phyloP scores from a whole-genome alignment of 257 asterid genomes.

The Petrea volubilis region DNA sequence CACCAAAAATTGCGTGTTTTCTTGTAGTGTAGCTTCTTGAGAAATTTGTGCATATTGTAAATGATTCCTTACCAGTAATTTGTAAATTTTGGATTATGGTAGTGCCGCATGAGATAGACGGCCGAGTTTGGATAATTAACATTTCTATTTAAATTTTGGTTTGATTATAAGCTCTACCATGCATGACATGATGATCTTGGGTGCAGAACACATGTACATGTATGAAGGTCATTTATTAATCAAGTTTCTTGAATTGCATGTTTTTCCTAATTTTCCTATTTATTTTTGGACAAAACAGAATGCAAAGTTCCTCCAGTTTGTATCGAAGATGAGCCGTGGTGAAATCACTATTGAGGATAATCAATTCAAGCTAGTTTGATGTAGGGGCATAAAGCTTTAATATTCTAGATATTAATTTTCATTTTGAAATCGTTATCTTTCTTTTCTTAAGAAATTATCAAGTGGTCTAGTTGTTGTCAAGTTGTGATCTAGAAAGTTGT shows the following conservation, averaged over 20 bases:
- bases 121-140: background rate
- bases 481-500: too few relatives aligned
- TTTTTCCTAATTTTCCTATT: slow-evolving; percentile 13
- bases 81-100: slow-evolving; percentile 20
- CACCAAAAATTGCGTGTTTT: too few relatives aligned
- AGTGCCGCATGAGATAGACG: background rate
- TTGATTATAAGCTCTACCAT: background rate
- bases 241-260: slow-evolving; percentile 9
- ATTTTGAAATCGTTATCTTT: too few relatives aligned
- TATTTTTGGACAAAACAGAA: slow-evolving; percentile 52
- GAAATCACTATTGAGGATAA: slow-evolving; percentile 90
- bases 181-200: slow-evolving; percentile 12
- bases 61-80: slow-evolving; percentile 11
- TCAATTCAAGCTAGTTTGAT: slow-evolving; percentile 85
- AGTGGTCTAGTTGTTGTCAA: too few relatives aligned
- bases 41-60: slow-evolving; percentile 19
- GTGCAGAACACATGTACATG: slow-evolving; percentile 11
- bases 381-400: too few relatives aligned
- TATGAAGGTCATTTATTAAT: slow-evolving; percentile 10
- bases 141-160: background rate
- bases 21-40: slow-evolving; percentile 14
- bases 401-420: too few relatives aligned
- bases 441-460: too few relatives aligned
- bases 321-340: slow-evolving; percentile 99
- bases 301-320: slow-evolving; percentile 93